Conservation (phyloP, 495 filamentous ascomycete species). For the Trichoderma virens region DNA sequence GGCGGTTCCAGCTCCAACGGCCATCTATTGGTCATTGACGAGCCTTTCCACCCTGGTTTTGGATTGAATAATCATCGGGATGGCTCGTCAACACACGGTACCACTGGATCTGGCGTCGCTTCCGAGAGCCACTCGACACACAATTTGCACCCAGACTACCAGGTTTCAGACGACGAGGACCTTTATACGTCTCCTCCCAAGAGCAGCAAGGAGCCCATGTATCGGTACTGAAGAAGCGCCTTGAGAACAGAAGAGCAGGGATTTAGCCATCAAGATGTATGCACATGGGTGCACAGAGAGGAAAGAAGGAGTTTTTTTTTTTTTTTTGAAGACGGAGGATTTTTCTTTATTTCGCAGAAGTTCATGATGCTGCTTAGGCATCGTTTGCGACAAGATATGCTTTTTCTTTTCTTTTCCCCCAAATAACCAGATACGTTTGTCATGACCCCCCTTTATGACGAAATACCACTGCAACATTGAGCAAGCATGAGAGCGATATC, state of each 20-base stretch:
- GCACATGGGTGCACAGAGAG: no score
- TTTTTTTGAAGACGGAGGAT: no score
- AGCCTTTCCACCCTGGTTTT: neutral
- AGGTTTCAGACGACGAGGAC: slow-evolving; percentile 2
- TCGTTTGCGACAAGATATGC: neutral
- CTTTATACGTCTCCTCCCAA: neutral
- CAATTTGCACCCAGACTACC: neutral
- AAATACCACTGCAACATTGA: neutral
- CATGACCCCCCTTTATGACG: neutral
- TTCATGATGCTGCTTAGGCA: neutral
- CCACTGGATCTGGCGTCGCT: neutral
- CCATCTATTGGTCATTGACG: neutral
- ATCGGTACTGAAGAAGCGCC: neutral
- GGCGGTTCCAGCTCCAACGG: slow-evolving; percentile 3
- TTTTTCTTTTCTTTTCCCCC: neutral
- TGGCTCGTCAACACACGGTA: neutral
- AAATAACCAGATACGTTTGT: neutral
- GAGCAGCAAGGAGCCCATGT: neutral
- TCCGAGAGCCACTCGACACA: neutral
- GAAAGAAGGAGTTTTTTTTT: no score
- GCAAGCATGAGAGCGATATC: neutral
- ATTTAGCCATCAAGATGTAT: no score
- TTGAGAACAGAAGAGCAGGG: no score
- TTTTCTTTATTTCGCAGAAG: neutral
- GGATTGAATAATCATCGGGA: neutral